Percentiles rank a stretch among this genome's conserved stretches.
Evolutionary conservation across 129 eudicot species (phyloP).

Genomic region (Deinandra increscens): DNA sequence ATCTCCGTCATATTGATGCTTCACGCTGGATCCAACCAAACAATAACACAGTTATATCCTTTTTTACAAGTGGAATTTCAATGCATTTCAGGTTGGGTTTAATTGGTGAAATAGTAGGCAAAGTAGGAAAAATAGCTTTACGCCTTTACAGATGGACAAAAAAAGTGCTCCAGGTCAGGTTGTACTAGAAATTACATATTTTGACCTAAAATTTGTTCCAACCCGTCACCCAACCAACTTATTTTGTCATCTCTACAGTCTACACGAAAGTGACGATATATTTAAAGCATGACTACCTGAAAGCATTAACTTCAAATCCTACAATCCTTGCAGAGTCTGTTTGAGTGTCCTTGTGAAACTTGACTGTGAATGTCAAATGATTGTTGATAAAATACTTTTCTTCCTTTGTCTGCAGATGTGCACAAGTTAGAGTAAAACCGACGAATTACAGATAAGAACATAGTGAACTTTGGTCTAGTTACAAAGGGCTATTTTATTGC

Average conservation of each 20-base stretch:
- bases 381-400: constrained; percentile 69
- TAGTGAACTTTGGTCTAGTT: background rate
- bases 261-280: background rate
- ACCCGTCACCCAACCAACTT: background rate
- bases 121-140: too few relatives aligned
- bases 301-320: constrained; percentile 70
- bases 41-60: background rate
- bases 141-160: background rate
- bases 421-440: background rate
- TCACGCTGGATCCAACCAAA: constrained; percentile 43
- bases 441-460: background rate
- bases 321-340: constrained; percentile 70
- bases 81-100: background rate
- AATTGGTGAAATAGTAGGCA: background rate
- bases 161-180: background rate
- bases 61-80: background rate
- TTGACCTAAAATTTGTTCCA: background rate
- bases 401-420: constrained; percentile 54
- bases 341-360: constrained; percentile 55
- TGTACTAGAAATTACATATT: background rate
- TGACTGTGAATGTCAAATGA: constrained; percentile 63
- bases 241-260: background rate
- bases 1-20: constrained; percentile 59
- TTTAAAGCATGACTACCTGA: constrained; percentile 41
- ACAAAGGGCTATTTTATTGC: constrained; percentile 23